phyloP scores from a whole-genome alignment of 2,329 filamentous ascomycete genomes.

The Fusarium papillatum region DNA sequence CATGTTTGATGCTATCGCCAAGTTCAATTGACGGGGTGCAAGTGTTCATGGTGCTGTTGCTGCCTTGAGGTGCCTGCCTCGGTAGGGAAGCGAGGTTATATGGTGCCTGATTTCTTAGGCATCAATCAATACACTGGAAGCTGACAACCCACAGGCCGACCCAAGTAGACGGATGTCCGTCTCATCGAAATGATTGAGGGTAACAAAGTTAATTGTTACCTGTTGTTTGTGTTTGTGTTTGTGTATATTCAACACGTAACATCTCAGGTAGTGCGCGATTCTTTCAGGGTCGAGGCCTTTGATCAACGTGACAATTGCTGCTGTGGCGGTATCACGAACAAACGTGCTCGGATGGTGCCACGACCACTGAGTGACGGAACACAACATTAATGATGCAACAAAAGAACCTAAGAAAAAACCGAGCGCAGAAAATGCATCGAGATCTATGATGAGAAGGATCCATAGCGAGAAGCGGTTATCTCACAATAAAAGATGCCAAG shows the following conservation, averaged over 20 bases:
- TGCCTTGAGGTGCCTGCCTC: background rate
- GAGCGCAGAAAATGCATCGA: background rate
- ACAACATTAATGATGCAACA: background rate
- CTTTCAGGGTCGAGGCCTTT: background rate
- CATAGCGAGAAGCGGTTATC: background rate
- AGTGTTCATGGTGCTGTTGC: background rate
- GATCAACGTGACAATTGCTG: background rate
- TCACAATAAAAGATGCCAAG: background rate
- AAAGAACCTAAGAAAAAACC: background rate
- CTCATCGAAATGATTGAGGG: background rate
- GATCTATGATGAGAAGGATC: background rate
- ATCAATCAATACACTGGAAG: background rate
- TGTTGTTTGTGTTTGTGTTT: background rate
- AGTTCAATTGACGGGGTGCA: background rate
- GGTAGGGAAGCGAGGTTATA: background rate
- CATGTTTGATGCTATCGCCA: background rate
- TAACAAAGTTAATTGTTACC: background rate
- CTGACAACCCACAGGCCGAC: background rate
- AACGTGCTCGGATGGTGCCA: constrained; percentile 1
- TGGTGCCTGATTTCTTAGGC: background rate
- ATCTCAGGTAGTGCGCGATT: background rate
- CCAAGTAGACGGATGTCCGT: background rate
- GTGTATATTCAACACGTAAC: background rate
- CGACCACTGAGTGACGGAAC: background rate
- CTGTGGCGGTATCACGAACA: background rate